phyloP scores from a whole-genome alignment of 805 yeast genomes.

The Ogataea siamensis region DNA sequence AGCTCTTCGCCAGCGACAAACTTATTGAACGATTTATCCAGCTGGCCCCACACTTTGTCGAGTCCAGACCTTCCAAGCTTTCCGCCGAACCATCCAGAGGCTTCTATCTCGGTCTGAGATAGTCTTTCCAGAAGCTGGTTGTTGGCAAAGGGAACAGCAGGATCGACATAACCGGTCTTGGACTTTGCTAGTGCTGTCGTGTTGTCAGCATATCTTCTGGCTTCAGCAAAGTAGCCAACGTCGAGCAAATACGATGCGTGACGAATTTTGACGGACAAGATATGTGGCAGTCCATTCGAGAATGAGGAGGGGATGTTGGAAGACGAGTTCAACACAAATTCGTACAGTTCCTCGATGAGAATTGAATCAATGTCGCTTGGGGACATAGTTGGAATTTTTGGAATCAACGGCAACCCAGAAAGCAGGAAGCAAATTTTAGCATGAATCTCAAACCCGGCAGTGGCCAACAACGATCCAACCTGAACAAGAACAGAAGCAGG shows the following conservation, averaged over 20 bases:
- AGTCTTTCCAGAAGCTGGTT: slow-evolving; percentile 45
- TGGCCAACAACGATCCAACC: slow-evolving; percentile 37
- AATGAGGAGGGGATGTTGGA: slow-evolving; percentile 37
- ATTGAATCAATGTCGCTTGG: slow-evolving; percentile 41
- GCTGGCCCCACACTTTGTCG: slow-evolving; percentile 84
- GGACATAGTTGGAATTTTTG: slow-evolving; percentile 17
- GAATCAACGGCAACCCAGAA: slow-evolving; percentile 32
- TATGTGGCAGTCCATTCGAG: slow-evolving; percentile 41
- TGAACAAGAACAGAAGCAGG: slow-evolving; percentile 25
- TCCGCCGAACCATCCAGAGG: slow-evolving; percentile 74
- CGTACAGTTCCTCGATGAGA: slow-evolving; percentile 69
- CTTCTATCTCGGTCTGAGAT: slow-evolving; percentile 37
- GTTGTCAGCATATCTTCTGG: slow-evolving; percentile 62
- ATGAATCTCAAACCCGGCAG: slow-evolving; percentile 37
- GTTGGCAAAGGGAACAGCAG: slow-evolving; percentile 34
- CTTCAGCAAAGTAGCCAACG: slow-evolving; percentile 52
- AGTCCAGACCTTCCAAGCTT: slow-evolving; percentile 31
- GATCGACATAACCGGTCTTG: slow-evolving; percentile 35
- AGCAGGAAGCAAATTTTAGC: slow-evolving; percentile 39
- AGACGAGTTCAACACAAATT: slow-evolving; percentile 43
- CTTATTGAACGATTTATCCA: slow-evolving; percentile 75
- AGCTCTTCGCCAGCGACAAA: slow-evolving; percentile 86
- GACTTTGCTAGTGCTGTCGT: slow-evolving; percentile 41
- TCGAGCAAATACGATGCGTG: slow-evolving; percentile 75
- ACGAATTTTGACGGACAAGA: slow-evolving; percentile 57